Base-by-base conservation (phyloP, 2,329 filamentous ascomycete genomes). In the Fusarium annulatum region DNA sequence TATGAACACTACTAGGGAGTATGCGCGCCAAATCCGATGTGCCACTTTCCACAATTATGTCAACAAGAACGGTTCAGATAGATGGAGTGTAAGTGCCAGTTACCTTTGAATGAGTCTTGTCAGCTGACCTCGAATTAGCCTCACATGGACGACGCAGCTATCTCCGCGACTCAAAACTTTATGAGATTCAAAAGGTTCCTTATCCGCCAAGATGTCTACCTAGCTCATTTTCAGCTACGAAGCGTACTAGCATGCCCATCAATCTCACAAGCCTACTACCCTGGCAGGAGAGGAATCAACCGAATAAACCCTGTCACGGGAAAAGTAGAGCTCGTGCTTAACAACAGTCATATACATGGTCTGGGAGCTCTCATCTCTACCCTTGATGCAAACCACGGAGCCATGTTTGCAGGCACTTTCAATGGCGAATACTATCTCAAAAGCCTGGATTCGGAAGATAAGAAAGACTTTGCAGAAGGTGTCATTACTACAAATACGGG, bases 161-260 rank as follows among this genome's bases (percentile, higher is more conserved):
- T 88, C 9, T 82, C 82, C 0, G 79, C 81, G 18, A 80, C 75
- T 2, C 84, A 87, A 23, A 87, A 81, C 72, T 91, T 87, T 77
- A 91, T 91, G 76, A 85, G 85, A 57, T 92, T 91, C 77, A 85
- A 84, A 45, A 85, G 83, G 43, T 90, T 90, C 85, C 84, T 88
- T 68, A 83, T 91, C 46, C 84, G 86, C 51, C 84, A 83, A 26
- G 84, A 89, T 57, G 83, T 90, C 30, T 83, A 86, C 68, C 80
- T 92, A 23, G 84, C 88, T n/a, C 91, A 93, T 80, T 92, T 92
- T 69, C 91, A 93, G 77, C 83, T 92, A 18, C 88, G 91, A 48
- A 91, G 91, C 74, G 83, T 91, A 21, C 81, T 93, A 26, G 88
- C 88, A 5, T 87, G 87, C 75, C 84, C 88, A 9, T 88, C 88